Evolutionary conservation across 306 rosid species (phyloP).

Genomic region (Cicer bijugum): DNA sequence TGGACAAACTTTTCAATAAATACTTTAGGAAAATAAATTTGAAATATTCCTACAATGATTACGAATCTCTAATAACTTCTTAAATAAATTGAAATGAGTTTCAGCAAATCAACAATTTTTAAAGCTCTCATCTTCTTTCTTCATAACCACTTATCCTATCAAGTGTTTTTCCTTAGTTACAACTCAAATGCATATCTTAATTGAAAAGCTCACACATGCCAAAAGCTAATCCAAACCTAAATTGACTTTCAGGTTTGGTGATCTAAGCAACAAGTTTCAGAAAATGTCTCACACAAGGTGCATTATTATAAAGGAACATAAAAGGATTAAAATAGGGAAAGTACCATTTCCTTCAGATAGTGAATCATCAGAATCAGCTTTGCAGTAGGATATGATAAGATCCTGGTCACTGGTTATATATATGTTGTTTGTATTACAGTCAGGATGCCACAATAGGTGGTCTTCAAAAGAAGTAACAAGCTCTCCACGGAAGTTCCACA

Average conservation of each 20-base stretch:
- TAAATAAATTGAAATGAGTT: not conserved
- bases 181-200: not conserved
- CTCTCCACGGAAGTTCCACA: constrained; percentile 99
- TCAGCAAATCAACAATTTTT: not conserved
- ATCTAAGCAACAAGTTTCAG: not conserved
- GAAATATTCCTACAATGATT: not conserved
- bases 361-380: constrained; percentile 97
- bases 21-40: not conserved
- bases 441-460: constrained; percentile 99
- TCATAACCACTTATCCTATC: not conserved
- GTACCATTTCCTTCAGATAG: constrained; percentile 92
- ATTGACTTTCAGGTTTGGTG: constrained; percentile 17
- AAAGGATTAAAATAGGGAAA: not conserved
- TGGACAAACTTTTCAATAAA: constrained; percentile 6
- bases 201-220: not conserved
- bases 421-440: constrained; percentile 96
- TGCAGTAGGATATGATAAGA: constrained; percentile 98
- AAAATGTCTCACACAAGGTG: constrained; percentile 30
- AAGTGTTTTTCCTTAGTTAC: not conserved
- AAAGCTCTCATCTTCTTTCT: not conserved
- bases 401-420: constrained; percentile 99
- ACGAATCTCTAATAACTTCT: not conserved
- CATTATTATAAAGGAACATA: not conserved
- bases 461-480: constrained; percentile 99
- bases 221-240: constrained; percentile 9